phyloP scores from a whole-genome alignment of 371 early-diverging fungal genomes.

The Umbelopsis sp. region DNA sequence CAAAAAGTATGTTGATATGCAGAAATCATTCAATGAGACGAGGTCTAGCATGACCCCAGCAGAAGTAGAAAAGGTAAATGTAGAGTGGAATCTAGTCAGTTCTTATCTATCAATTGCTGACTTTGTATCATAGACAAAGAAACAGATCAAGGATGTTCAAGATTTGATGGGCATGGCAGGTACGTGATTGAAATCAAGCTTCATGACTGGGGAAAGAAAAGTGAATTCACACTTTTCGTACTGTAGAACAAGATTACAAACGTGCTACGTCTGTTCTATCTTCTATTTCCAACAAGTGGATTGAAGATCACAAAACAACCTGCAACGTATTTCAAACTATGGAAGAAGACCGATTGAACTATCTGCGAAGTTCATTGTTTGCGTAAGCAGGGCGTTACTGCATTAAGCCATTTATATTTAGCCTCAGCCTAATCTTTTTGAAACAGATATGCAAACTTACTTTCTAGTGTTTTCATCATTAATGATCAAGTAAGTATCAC shows the following conservation, averaged over 20 bases:
- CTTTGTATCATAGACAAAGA: background rate
- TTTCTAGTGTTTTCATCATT: conserved; percentile 46
- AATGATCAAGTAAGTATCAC: conserved; percentile 43
- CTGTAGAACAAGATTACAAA: conserved; percentile 43
- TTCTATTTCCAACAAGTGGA: conserved; percentile 38
- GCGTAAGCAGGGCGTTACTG: conserved; percentile 31
- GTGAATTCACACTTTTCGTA: background rate
- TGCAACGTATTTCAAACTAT: conserved; percentile 46
- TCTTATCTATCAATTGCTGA: background rate
- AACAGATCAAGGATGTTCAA: conserved; percentile 27
- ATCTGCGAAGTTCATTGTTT: conserved; percentile 44
- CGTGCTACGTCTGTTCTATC: conserved; percentile 38
- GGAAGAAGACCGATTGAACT: conserved; percentile 45
- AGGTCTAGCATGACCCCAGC: conserved; percentile 1
- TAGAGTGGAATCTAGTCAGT: background rate
- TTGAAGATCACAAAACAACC: conserved; percentile 34
- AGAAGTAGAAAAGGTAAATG: conserved; percentile 1
- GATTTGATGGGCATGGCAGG: conserved; percentile 27
- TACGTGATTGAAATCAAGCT: background rate
- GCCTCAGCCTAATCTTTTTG: background rate
- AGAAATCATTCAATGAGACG: background rate
- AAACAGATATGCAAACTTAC: conserved; percentile 47
- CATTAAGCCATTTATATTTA: background rate
- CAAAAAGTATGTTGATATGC: conserved; percentile 18
- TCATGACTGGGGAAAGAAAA: background rate